Evolutionary conservation across 176 grass and related monocot genomes (phyloP).

Genomic region (Phragmites australis): DNA sequence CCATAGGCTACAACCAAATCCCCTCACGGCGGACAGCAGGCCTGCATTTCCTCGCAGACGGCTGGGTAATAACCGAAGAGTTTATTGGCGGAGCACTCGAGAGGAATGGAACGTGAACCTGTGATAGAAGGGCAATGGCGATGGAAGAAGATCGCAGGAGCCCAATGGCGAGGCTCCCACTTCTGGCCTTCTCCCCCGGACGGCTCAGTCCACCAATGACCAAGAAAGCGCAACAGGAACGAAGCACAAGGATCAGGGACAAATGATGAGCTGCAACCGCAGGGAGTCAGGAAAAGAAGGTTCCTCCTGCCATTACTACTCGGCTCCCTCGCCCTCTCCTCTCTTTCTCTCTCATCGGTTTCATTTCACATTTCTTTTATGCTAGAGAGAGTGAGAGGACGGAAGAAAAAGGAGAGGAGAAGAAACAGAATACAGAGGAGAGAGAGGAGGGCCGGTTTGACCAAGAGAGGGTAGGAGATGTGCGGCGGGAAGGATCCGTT

Average conservation of each 20-base stretch:
- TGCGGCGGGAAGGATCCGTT: slow-evolving; percentile 66
- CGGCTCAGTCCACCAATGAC: slow-evolving; percentile 36
- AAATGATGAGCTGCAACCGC: slow-evolving; percentile 62
- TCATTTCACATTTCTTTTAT: slow-evolving; percentile 23
- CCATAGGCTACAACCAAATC: not conserved
- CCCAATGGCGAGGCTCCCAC: not conserved
- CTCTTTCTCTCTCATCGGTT: slow-evolving; percentile 33
- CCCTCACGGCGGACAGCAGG: not conserved
- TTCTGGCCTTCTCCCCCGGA: not conserved
- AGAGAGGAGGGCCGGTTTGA: slow-evolving; percentile 49
- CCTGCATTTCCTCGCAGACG: not conserved
- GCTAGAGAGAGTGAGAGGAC: slow-evolving; percentile 19
- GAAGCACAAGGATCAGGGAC: slow-evolving; percentile 57
- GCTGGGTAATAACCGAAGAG: not conserved
- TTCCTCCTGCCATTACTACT: slow-evolving; percentile 57
- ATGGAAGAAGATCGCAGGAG: slow-evolving; percentile 10
- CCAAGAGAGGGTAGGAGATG: slow-evolving; percentile 49
- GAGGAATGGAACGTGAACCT: slow-evolving; percentile 11
- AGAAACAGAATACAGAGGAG: slow-evolving; percentile 12
- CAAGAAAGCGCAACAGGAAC: slow-evolving; percentile 33
- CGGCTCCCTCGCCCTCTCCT: not conserved
- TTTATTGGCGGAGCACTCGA: not conserved
- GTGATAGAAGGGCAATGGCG: not conserved
- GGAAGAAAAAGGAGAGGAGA: slow-evolving; percentile 6
- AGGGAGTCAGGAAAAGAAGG: slow-evolving; percentile 66